phyloP scores from a whole-genome alignment of 2,329 filamentous ascomycete genomes.

The Diplodia sapinea region DNA sequence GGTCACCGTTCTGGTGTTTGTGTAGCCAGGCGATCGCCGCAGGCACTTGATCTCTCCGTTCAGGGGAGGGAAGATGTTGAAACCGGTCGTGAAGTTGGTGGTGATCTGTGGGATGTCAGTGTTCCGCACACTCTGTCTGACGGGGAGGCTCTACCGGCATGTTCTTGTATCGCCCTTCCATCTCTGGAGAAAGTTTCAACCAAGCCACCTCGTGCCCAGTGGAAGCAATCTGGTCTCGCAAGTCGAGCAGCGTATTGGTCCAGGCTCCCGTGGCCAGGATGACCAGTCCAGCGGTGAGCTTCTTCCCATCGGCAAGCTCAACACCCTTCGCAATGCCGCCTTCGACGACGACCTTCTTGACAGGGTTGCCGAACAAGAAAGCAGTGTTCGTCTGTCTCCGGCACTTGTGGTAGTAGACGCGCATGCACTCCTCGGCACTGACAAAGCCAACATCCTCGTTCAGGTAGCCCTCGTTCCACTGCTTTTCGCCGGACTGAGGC shows the following conservation, averaged over 20 bases:
- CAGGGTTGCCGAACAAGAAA: constrained; percentile 22
- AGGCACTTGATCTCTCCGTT: constrained; percentile 31
- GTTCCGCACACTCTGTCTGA: not conserved
- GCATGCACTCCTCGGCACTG: constrained; percentile 29
- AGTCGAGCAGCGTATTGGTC: constrained; percentile 77
- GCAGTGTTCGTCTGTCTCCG: constrained; percentile 8
- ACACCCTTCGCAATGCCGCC: constrained; percentile 56
- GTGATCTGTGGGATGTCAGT: constrained; percentile 18
- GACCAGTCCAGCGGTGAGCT: constrained; percentile 70
- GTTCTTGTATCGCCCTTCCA: constrained; percentile 25
- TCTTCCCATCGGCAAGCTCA: constrained; percentile 56
- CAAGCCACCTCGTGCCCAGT: constrained; percentile 31
- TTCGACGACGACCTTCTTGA: constrained; percentile 14
- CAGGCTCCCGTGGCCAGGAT: constrained; percentile 87
- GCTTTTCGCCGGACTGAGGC: constrained; percentile 14
- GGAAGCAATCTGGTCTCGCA: constrained; percentile 47
- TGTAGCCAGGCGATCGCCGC: constrained; percentile 27
- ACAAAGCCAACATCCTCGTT: constrained; percentile 31
- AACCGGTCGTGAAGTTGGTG: constrained; percentile 29
- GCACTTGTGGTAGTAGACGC: constrained; percentile 20
- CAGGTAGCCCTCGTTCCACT: constrained; percentile 30
- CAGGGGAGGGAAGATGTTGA: constrained; percentile 31
- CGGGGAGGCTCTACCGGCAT: constrained; percentile 20
- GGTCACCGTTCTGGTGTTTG: constrained; percentile 8
- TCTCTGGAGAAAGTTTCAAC: constrained; percentile 21